A percentile compares a stretch with the other conserved stretches of the same genome.
Conservation (phyloP, 2,329 filamentous ascomycete genomes). For the Alternaria alternata region DNA sequence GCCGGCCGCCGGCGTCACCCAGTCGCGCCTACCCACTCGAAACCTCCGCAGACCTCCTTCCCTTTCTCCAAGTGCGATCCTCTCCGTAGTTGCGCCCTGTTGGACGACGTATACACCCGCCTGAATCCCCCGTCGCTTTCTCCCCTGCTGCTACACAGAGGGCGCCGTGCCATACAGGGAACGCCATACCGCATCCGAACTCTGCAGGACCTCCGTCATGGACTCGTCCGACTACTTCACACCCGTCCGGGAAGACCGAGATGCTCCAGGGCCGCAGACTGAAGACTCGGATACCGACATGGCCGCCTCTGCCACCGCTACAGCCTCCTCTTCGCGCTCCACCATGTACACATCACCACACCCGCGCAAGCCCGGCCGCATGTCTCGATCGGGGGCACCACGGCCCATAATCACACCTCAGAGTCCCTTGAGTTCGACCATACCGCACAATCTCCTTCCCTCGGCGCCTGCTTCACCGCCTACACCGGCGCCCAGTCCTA, state of each 20-base stretch:
- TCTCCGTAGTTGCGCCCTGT: constrained; percentile 3
- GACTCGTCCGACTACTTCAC: constrained; percentile 47
- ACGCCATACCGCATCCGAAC: constrained; percentile 14
- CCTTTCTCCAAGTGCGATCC: constrained; percentile 4
- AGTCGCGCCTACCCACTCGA: constrained; percentile 19
- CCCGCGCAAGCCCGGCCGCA: constrained; percentile 50
- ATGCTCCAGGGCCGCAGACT: constrained; percentile 29
- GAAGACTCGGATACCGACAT: constrained; percentile 49
- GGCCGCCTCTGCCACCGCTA: constrained; percentile 43
- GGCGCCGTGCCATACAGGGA: constrained; percentile 18
- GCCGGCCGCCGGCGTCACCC: constrained; percentile 19
- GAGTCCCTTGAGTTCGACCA: constrained; percentile 58
- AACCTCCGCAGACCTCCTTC: constrained; percentile 15
- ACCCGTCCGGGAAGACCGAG: constrained; percentile 29
- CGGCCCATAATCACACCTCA: constrained; percentile 60
- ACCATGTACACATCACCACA: constrained; percentile 49
- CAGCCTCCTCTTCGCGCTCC: constrained; percentile 43
- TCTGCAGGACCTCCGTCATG: constrained; percentile 32
- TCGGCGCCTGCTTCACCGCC: constrained; percentile 72
- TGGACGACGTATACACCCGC: constrained; percentile 1
- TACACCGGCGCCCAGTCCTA: constrained; percentile 72
- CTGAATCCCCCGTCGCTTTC: not conserved
- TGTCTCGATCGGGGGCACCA: constrained; percentile 53
- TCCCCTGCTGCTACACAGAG: constrained; percentile 8
- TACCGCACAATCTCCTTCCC: constrained; percentile 68